Base-by-base conservation (phyloP, 257 asterid genomes). In the Jacaranda copaia region DNA sequence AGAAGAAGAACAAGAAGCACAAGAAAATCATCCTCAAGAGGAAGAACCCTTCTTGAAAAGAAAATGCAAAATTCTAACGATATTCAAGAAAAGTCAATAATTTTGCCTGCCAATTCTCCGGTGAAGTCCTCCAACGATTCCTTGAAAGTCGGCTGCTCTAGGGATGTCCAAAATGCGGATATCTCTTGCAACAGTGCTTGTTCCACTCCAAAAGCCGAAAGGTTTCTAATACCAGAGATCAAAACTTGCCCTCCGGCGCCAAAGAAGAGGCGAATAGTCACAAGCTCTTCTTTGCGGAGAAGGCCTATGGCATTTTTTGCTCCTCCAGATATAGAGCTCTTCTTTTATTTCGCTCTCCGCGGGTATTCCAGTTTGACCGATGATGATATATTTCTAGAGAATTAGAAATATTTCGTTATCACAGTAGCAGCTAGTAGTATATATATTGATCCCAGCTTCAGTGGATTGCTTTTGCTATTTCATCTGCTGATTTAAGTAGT, bases 231-330 rank as follows among this genome's bases (percentile, higher is more conserved):
- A 75, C 96, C 98, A 15, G 92, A 90, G 75, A 83, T 87, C 13
- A 79, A 55, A 14, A 90, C 91, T 11, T 93, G 98, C 68, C 98
- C 98, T 1, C 98, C 96, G 3, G 91, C 97, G 1, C 98, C 98
- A 0, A 91, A 88, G 89, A 93, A 91, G 84, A 75, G 83, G 45
- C 75, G 89, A 53, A 60, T 80, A 49, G 32, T 68, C 25, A 63
- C 79, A 1, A 55, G 64, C 4, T 52, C 5, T 16, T 80, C 93
- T 3, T 64, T 80, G 65, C 52, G 77, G 58, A 82, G 88, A n/a
- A 76, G 25, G 6, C 86, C 89, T 0, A 75, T 86, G 5, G 67
- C 88, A n/a, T 93, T 88, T 64, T 93, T 86, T 68, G 73, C 87
- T 20, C 85, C 90, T 32, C 96, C 98, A 9, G 98, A 93, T 80